A percentile compares a stretch with the other conserved stretches of the same genome.
phyloP scores from a whole-genome alignment of 2,329 filamentous ascomycete genomes.

The Fusarium sp. region DNA sequence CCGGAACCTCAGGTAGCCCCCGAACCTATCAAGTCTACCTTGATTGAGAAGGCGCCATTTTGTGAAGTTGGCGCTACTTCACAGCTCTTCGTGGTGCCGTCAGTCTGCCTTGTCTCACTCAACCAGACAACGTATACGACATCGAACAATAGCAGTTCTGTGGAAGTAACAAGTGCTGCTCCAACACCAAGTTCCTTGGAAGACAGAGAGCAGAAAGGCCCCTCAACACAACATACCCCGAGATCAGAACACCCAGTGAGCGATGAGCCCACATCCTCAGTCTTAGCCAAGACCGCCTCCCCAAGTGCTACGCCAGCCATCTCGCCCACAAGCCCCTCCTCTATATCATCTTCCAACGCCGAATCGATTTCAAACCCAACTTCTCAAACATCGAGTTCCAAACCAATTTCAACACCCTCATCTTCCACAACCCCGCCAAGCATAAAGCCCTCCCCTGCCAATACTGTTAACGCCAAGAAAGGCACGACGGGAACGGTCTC shows the following conservation, averaged over 20 bases:
- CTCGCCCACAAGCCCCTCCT: slow-evolving; percentile 34
- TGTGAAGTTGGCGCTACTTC: slow-evolving; percentile 16
- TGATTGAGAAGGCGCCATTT: slow-evolving; percentile 10
- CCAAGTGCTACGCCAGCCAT: slow-evolving; percentile 29
- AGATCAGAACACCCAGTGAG: slow-evolving; percentile 16
- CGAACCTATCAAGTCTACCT: background rate
- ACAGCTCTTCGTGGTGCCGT: slow-evolving; percentile 11
- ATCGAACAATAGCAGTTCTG: slow-evolving; percentile 3
- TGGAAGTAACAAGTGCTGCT: slow-evolving; percentile 2
- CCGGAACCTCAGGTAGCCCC: background rate
- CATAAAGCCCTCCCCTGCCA: slow-evolving; percentile 30
- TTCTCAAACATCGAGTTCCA: slow-evolving; percentile 21
- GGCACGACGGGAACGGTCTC: slow-evolving; percentile 46
- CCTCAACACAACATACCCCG: slow-evolving; percentile 15
- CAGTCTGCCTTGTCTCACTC: slow-evolving; percentile 22
- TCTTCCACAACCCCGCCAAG: slow-evolving; percentile 8
- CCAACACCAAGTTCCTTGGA: slow-evolving; percentile 7
- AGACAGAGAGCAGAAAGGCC: slow-evolving; percentile 18
- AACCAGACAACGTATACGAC: slow-evolving; percentile 3
- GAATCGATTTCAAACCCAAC: slow-evolving; percentile 22
- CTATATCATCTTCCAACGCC: slow-evolving; percentile 24
- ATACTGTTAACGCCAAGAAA: slow-evolving; percentile 40
- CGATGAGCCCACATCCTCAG: slow-evolving; percentile 27
- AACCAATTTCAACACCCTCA: slow-evolving; percentile 16
- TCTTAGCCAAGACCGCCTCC: slow-evolving; percentile 16